phyloP scores from a whole-genome alignment of 352 stramenopile genomes.

The Aphanomyces euteiches region DNA sequence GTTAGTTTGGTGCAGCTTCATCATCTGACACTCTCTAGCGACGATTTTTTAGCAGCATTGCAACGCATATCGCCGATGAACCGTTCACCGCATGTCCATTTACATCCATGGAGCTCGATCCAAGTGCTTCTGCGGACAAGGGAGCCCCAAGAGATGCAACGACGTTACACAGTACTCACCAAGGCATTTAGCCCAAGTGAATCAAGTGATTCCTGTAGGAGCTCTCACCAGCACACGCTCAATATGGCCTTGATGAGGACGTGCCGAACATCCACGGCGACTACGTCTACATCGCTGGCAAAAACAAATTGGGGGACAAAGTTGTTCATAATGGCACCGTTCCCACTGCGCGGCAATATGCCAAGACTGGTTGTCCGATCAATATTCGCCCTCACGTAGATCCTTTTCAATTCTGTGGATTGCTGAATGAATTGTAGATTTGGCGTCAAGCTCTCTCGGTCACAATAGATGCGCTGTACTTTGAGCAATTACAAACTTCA shows the following conservation, averaged over 20 bases:
- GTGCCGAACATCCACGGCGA: constrained; percentile 46
- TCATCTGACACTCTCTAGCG: constrained; percentile 32
- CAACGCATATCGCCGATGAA: constrained; percentile 60
- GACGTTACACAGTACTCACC: constrained; percentile 35
- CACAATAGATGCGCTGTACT: constrained; percentile 42
- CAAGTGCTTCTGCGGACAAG: constrained; percentile 50
- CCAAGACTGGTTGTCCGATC: constrained; percentile 64
- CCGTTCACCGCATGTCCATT: constrained; percentile 27
- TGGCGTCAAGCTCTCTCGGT: constrained; percentile 57
- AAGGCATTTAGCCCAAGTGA: too few relatives aligned
- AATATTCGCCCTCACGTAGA: constrained; percentile 48
- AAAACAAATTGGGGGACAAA: constrained; percentile 60
- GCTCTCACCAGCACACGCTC: constrained; percentile 45
- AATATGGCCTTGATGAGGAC: constrained; percentile 66
- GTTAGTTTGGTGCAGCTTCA: constrained; percentile 29
- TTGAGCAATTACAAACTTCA: constrained; percentile 45
- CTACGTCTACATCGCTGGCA: constrained; percentile 54
- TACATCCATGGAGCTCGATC: constrained; percentile 43
- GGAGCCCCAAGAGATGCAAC: constrained; percentile 43
- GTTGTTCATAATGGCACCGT: constrained; percentile 58
- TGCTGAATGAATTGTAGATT: constrained; percentile 35
- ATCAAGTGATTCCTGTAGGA: constrained; percentile 31
- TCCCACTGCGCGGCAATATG: constrained; percentile 70
- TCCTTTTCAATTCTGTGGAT: background rate
- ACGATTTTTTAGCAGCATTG: constrained; percentile 56